These are phyloP conservation scores for Pinus taeda DNA, from an alignment of 75 land plant species.

Conservation along the genomic window DNA sequence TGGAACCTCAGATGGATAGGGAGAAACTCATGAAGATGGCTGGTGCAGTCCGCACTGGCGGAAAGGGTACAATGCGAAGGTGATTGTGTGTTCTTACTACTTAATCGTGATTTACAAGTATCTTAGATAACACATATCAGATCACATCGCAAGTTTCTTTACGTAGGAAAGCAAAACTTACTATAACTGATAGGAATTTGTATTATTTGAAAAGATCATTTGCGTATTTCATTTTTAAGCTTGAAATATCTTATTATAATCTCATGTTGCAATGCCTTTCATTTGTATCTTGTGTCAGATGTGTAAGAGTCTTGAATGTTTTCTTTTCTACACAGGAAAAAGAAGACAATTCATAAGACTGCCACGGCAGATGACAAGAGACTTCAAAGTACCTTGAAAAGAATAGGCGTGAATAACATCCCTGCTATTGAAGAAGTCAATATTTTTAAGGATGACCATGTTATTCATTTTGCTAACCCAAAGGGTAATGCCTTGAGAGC, in stretches of 20 bases:
- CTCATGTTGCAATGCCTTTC: not conserved
- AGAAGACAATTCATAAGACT: slow-evolving; percentile 90
- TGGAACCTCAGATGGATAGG: slow-evolving; percentile 49
- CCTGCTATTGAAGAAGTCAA: slow-evolving; percentile 91
- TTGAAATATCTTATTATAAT: no score
- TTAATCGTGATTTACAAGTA: not conserved
- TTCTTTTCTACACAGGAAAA: slow-evolving; percentile 47
- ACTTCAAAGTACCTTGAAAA: slow-evolving; percentile 80
- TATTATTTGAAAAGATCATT: not conserved
- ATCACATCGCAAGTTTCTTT: not conserved
- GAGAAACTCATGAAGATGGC: slow-evolving; percentile 78
- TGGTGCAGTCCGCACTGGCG: slow-evolving; percentile 72
- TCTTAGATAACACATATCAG: not conserved
- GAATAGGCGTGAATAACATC: slow-evolving; percentile 75
- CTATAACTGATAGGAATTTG: not conserved
- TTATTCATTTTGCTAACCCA: slow-evolving; percentile 75
- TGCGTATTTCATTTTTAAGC: not conserved
- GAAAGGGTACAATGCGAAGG: slow-evolving; percentile 63
- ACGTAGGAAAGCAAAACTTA: not conserved
- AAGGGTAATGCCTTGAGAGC: slow-evolving; percentile 45
- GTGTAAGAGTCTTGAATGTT: not conserved
- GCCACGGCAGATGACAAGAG: slow-evolving; percentile 89
- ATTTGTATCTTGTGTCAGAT: not conserved
- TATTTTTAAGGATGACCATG: slow-evolving; percentile 86
- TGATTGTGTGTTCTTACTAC: slow-evolving; percentile 8